These are phyloP conservation scores for Flaveria sonorensis DNA, from an alignment of 129 eudicot genomes.

Conservation along the genomic window DNA sequence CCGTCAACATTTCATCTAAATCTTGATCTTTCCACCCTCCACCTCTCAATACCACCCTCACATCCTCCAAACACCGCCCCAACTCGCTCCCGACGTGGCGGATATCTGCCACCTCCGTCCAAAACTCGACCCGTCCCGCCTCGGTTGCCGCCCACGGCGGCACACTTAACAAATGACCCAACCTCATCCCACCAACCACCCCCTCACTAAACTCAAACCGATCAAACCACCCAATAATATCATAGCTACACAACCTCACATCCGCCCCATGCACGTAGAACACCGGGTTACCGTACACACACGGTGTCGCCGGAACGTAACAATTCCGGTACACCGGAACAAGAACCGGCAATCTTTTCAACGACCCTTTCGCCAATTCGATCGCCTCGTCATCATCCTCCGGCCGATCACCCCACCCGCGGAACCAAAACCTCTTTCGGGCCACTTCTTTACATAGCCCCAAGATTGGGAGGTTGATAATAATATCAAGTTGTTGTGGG, in stretches of 20 bases:
- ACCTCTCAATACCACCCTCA: constrained; percentile 47
- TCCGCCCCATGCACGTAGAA: constrained; percentile 68
- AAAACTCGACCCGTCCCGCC: constrained; percentile 65
- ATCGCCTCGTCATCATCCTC: constrained; percentile 49
- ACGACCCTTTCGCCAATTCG: constrained; percentile 42
- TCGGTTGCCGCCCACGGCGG: constrained; percentile 84
- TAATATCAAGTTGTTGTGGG: constrained; percentile 60
- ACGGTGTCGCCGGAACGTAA: constrained; percentile 59
- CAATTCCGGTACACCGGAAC: constrained; percentile 67
- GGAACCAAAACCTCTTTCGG: constrained; percentile 47
- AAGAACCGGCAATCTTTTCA: constrained; percentile 57
- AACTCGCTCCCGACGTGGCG: constrained; percentile 48
- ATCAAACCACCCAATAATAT: constrained; percentile 65
- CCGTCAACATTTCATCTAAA: constrained; percentile 82
- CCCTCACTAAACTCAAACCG: constrained; percentile 45
- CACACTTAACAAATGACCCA: constrained; percentile 31
- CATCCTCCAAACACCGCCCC: constrained; percentile 60
- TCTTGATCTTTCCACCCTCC: constrained; percentile 91
- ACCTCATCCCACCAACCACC: constrained; percentile 25
- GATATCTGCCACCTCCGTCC: constrained; percentile 62
- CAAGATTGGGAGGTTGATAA: constrained; percentile 53
- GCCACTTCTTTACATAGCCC: constrained; percentile 56
- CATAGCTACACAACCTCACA: constrained; percentile 57
- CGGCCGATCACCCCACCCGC: constrained; percentile 69
- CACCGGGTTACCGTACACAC: constrained; percentile 60